Conservation (phyloP, 192 early-diverging fungal genomes). For the Rhizophlyctis rosea region DNA sequence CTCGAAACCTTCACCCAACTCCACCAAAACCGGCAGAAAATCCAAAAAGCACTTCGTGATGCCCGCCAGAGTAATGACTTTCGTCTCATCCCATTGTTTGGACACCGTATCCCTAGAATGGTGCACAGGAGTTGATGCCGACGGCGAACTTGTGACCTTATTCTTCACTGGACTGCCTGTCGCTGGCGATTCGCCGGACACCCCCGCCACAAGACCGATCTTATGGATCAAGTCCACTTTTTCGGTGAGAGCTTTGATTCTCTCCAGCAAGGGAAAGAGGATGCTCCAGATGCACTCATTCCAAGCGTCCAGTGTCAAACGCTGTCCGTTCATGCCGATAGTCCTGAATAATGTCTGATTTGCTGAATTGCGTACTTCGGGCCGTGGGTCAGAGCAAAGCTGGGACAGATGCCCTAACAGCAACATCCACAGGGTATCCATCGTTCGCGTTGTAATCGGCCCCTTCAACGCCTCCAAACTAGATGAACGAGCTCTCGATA, state of each 20-base stretch:
- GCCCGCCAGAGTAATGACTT: slow-evolving; percentile 69
- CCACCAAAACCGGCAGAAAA: slow-evolving; percentile 60
- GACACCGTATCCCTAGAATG: slow-evolving; percentile 58
- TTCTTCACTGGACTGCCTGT: neutral
- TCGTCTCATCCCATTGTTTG: slow-evolving; percentile 92
- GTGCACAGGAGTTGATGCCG: slow-evolving; percentile 27
- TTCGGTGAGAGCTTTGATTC: slow-evolving; percentile 56
- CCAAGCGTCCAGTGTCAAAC: slow-evolving; percentile 73
- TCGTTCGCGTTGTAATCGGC: slow-evolving; percentile 30
- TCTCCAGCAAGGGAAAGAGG: slow-evolving; percentile 77
- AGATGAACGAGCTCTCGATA: slow-evolving; percentile 4
- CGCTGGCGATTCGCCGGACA: neutral
- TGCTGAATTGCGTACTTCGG: slow-evolving; percentile 90
- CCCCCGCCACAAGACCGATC: neutral
- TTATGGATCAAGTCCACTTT: slow-evolving; percentile 14
- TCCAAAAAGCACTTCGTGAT: slow-evolving; percentile 64
- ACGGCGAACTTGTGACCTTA: neutral
- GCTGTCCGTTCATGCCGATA: slow-evolving; percentile 80
- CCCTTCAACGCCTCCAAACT: slow-evolving; percentile 11
- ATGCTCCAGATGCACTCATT: slow-evolving; percentile 82
- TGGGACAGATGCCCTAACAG: slow-evolving; percentile 78
- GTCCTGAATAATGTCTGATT: slow-evolving; percentile 94
- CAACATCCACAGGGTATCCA: slow-evolving; percentile 83
- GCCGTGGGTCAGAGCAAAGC: slow-evolving; percentile 78
- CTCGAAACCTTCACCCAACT: slow-evolving; percentile 61